Base-by-base conservation (phyloP, 257 asterid species). In the Scutellaria barbata region DNA sequence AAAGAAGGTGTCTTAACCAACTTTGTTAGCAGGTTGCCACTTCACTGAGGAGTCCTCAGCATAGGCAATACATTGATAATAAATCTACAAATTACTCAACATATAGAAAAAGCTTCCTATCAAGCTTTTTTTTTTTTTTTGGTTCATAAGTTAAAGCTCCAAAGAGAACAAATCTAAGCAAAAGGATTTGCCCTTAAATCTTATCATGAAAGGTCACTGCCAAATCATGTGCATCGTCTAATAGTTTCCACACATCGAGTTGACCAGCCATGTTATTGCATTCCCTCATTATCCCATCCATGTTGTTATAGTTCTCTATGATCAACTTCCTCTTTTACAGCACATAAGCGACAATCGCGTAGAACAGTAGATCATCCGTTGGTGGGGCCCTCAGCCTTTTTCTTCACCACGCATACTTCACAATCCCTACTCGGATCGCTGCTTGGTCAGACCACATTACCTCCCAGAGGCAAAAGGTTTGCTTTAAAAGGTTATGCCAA, bases 381-480 rank as follows among this genome's bases (percentile, higher is more conserved):
- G 97, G 98, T 13, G 97, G 98, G 1, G 96, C 95, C 74, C 83
- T 81, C 22, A 76, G 69, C 89, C 87, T 86, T 81, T 84, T 78
- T 45, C 85, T 85, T 17, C 91, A 80, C 95, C 95, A 83, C 0
- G 90, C 82, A 4, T 95, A 86, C 74, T 84, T 85, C 0, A 82
- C 85, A 1, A 92, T 83, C 18, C 96, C 93, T 1, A 92, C 96
- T 66, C 97, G 84, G 20, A 92, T 76, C 8, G 98, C 98, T 3
- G 95, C 97, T 73, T 92, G 98, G 81, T 92, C 98, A 0, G 98
- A 97, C 97, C 98, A 92, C 96, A 90, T 90, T 17, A 92, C 96
- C 81, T 92, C 98, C 98, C 98, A 92, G 0, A 92, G 89, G 79
- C 93, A 86, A 43, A 90, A 87, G 7, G 91, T 90, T 87, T 88